Percentiles rank a stretch among this genome's conserved stretches.
These are phyloP conservation scores for Linderina pennispora DNA, from an alignment of 192 early-diverging fungal species.

Conservation along the genomic window DNA sequence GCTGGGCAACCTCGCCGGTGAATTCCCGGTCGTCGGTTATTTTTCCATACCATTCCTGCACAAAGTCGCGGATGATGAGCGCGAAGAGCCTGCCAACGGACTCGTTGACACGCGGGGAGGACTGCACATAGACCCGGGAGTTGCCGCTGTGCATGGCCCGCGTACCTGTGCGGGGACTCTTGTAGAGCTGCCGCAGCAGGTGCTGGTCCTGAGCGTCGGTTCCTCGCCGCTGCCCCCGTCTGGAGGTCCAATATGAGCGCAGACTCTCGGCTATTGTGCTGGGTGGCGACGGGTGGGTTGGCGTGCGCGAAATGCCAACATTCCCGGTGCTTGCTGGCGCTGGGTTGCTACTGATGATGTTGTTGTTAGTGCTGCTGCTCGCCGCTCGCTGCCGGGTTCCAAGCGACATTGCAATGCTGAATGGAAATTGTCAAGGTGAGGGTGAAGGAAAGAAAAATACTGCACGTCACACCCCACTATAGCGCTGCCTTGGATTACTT, in stretches of 20 bases:
- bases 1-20: slow-evolving; percentile 15
- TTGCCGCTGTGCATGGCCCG: background rate
- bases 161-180: slow-evolving; percentile 4
- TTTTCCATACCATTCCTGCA: slow-evolving; percentile 38
- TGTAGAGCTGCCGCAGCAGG: slow-evolving; percentile 28
- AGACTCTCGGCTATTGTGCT: slow-evolving; percentile 40
- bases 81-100: slow-evolving; percentile 21
- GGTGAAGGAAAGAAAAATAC: too few species aligned
- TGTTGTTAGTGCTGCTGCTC: too few species aligned
- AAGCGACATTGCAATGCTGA: too few species aligned
- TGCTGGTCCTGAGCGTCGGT: background rate
- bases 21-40: slow-evolving; percentile 43
- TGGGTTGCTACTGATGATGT: too few species aligned
- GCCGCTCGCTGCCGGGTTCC: background rate
- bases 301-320: background rate
- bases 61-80: slow-evolving; percentile 36
- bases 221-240: slow-evolving; percentile 15
- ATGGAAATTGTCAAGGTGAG: too few species aligned
- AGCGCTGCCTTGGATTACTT: too few species aligned
- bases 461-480: too few species aligned
- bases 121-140: slow-evolving; percentile 6
- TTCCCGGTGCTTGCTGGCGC: too few species aligned
- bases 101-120: slow-evolving; percentile 19
- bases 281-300: slow-evolving; percentile 29
- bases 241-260: slow-evolving; percentile 40